Evolutionary conservation across 345 rosid species (phyloP).

Genomic region (Brassica juncea): DNA sequence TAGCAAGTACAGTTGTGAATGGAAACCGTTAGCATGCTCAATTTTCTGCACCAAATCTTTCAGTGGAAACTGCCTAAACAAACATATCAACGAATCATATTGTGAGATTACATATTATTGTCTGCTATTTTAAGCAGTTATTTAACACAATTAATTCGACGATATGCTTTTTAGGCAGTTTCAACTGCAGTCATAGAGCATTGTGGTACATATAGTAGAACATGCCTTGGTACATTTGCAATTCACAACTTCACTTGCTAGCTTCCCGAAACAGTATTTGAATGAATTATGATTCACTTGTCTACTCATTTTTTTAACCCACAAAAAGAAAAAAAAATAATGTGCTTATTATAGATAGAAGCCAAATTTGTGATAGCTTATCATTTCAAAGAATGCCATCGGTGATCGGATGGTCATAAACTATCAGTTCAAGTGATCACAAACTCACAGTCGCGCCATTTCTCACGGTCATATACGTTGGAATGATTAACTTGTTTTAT

Average conservation of each 20-base stretch:
- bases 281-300: neutral
- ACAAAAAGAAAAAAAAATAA: neutral
- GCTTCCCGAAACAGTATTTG: neutral
- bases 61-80: neutral
- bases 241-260: neutral
- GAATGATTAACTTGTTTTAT: neutral
- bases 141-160: neutral
- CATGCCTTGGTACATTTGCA: neutral
- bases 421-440: neutral
- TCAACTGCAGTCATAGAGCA: neutral
- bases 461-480: neutral
- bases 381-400: neutral
- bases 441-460: neutral
- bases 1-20: neutral
- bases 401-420: neutral
- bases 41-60: neutral
- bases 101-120: neutral
- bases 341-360: neutral
- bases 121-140: too few relatives aligned
- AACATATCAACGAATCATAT: neutral
- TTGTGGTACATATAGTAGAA: neutral
- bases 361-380: neutral
- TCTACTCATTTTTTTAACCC: neutral
- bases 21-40: neutral
- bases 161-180: neutral